Evolutionary conservation across 2,329 filamentous ascomycete species (phyloP).

Genomic region (Xylariaceae sp.): DNA sequence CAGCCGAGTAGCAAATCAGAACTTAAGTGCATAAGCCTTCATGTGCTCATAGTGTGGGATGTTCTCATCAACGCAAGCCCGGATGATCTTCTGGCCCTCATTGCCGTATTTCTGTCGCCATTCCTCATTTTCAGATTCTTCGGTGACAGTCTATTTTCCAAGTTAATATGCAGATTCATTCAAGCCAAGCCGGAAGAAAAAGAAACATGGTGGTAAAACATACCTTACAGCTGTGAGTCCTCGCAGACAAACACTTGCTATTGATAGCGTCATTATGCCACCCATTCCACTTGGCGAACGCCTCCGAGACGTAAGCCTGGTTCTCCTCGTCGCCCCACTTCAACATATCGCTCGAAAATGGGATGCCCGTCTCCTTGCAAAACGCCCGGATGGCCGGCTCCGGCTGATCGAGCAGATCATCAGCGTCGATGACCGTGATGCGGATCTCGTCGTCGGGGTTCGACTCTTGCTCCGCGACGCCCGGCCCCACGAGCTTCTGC

Average conservation of each 20-base stretch:
- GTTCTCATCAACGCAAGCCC: constrained; percentile 67
- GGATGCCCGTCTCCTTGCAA: constrained; percentile 75
- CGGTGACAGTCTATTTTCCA: constrained; percentile 58
- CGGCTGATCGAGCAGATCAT: constrained; percentile 87
- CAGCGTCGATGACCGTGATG: constrained; percentile 87
- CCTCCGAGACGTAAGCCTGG: constrained; percentile 62
- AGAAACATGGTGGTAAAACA: constrained; percentile 1
- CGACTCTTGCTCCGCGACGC: constrained; percentile 48
- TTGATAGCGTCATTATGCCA: constrained; percentile 94
- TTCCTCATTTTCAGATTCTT: constrained; percentile 64
- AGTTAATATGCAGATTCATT: no score
- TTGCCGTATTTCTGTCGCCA: constrained; percentile 73
- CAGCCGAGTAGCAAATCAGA: constrained; percentile 33
- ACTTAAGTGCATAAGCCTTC: constrained; percentile 69
- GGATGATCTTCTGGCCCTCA: constrained; percentile 65
- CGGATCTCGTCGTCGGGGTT: constrained; percentile 42
- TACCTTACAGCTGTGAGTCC: constrained; percentile 61
- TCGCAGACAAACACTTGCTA: constrained; percentile 70
- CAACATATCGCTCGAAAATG: constrained; percentile 75
- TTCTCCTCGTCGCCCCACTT: constrained; percentile 76
- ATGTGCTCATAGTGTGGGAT: constrained; percentile 75
- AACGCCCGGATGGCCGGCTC: constrained; percentile 71
- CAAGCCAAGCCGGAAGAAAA: constrained; percentile 15
- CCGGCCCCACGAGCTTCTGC: constrained; percentile 66
- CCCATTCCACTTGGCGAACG: constrained; percentile 95